phyloP scores from a whole-genome alignment of 78 protist species.

The Dictyostelium citrinum region DNA sequence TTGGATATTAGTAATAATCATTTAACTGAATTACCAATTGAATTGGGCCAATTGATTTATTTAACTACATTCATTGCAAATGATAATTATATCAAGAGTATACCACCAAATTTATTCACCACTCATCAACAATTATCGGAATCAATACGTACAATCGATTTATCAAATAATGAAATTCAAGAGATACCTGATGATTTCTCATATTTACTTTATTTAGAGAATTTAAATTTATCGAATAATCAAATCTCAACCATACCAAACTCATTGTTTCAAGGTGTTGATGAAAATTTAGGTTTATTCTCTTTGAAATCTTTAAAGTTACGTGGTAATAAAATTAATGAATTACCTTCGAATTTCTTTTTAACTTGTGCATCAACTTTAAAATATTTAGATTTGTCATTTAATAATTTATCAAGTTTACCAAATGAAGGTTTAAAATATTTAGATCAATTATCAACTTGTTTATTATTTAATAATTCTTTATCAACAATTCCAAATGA shows the following conservation, averaged over 20 bases:
- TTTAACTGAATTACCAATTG: constrained; percentile 7
- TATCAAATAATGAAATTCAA: constrained; percentile 17
- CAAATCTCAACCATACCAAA: background rate
- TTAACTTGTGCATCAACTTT: background rate
- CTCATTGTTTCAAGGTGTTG: background rate
- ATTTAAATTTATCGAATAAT: constrained; percentile 20
- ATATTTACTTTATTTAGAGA: constrained; percentile 2
- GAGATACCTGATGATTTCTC: background rate
- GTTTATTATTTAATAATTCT: constrained; percentile 21
- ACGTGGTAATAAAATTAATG: background rate
- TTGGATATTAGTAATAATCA: constrained; percentile 36
- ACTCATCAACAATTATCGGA: background rate
- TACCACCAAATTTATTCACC: constrained; percentile 10
- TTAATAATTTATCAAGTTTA: background rate
- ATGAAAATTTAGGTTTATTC: background rate
- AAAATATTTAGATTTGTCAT: constrained; percentile 27
- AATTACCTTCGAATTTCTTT: constrained; percentile 12
- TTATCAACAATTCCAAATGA: background rate
- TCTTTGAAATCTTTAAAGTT: constrained; percentile 10
- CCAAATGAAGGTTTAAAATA: background rate
- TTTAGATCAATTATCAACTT: constrained; percentile 2
- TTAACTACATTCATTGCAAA: background rate
- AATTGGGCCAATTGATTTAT: background rate
- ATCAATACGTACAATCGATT: background rate
- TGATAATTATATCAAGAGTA: background rate